Percentiles rank a stretch among this genome's conserved stretches.
Conservation (phyloP, 176 grass and related monocot genomes). For the Triticum timopheevii region DNA sequence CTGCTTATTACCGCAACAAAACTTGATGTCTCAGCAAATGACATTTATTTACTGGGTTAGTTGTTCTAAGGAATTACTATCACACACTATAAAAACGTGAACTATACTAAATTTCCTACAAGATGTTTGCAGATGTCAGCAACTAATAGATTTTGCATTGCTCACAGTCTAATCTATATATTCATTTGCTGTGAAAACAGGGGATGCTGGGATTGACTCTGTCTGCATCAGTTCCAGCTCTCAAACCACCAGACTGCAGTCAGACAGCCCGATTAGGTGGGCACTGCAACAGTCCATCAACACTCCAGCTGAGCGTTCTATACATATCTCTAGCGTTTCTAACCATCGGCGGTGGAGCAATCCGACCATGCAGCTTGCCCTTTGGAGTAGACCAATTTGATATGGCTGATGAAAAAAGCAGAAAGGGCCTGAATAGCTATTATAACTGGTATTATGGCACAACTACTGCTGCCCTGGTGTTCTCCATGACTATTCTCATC, state of each 20-base stretch:
- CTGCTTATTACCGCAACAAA: background rate
- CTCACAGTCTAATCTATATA: background rate
- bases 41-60: background rate
- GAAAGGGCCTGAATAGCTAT: slow-evolving; percentile 47
- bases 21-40: background rate
- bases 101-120: background rate
- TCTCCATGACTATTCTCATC: slow-evolving; percentile 46
- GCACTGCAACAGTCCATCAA: slow-evolving; percentile 40
- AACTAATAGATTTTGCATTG: background rate
- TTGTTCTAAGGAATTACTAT: background rate
- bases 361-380: slow-evolving; percentile 54
- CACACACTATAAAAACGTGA: background rate
- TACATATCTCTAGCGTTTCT: slow-evolving; percentile 60
- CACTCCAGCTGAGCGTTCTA: slow-evolving; percentile 39
- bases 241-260: slow-evolving; percentile 28
- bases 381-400: slow-evolving; percentile 68
- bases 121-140: background rate
- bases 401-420: slow-evolving; percentile 35
- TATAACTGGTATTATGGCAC: slow-evolving; percentile 67
- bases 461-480: slow-evolving; percentile 42
- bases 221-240: slow-evolving; percentile 38
- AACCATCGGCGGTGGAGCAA: slow-evolving; percentile 47
- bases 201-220: slow-evolving; percentile 42
- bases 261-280: slow-evolving; percentile 7
- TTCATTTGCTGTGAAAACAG: slow-evolving; percentile 25